Evolutionary conservation across 371 early-diverging fungal genomes (phyloP), one percentile per base, ranked within the genome.

Genomic region (Saksenaea oblongispora): DNA sequence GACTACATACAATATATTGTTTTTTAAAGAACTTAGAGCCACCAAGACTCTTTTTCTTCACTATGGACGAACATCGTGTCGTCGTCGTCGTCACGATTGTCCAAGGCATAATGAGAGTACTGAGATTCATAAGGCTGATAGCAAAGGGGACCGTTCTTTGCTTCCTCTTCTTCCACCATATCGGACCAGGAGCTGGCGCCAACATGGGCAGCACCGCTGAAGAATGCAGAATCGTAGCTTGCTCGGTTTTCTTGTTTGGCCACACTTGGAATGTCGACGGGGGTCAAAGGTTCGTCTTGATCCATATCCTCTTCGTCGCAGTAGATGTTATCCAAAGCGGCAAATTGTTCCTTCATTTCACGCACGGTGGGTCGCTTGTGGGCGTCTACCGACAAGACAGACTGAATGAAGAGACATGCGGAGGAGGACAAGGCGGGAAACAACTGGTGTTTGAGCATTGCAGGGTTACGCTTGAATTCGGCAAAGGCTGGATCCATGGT

Each of bases 401-500:
- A 62, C 35, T 62, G 67, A 18, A 81, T 70, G 34, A 84, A 71
- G 14, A 67, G 71, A 60, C 58, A 27, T 66, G 70, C 55, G 54
- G 65, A 56, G 37, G 28, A 26, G 0, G 83, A 80, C 58, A 87
- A 67, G 18, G 61, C 42, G 1, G 85, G 85, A 56, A 86, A 85
- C 54, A 87, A 70, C 35, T 66, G 60, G 8, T 59, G 11, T 62
- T 73, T 72, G 35, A 83, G 68, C n/a, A 82, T 74, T 39, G 63
- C 41, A 15, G 85, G 77, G 36, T 84, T 69, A 18, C 75, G 66
- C 26, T 67, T 75, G 66, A 76, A 89, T 54, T 80, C 83, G 11
- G 77, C 66, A 70, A 80, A 89, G 17, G 82, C 80, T 8, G 71
- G 62, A 59, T 89, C 89, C 35, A 67, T 55, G 18, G 75, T 65